phyloP scores from a whole-genome alignment of 2,329 filamentous ascomycete genomes.

The Pseudocercospora eumusae region DNA sequence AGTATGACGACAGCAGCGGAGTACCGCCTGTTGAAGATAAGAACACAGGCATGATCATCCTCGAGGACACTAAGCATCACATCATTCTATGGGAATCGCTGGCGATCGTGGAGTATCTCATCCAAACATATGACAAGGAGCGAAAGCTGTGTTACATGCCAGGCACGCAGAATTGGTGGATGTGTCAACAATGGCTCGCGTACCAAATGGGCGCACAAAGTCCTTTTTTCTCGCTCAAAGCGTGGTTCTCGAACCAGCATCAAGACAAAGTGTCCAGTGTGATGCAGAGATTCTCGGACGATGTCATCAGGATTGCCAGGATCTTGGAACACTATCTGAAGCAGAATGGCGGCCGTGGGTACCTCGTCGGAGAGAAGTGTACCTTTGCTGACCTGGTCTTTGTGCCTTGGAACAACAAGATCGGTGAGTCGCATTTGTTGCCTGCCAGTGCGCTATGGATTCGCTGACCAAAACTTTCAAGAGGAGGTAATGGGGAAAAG shows the following conservation, averaged over 20 bases:
- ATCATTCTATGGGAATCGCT: constrained; percentile 42
- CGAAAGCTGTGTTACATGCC: constrained; percentile 31
- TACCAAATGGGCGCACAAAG: constrained; percentile 41
- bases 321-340: constrained; percentile 47
- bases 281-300: constrained; percentile 48
- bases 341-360: constrained; percentile 37
- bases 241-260: constrained; percentile 48
- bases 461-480: neutral
- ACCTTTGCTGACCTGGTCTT: constrained; percentile 48
- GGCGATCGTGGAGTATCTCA: constrained; percentile 35
- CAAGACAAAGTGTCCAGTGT: constrained; percentile 45
- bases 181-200: constrained; percentile 31
- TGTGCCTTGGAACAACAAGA: constrained; percentile 39
- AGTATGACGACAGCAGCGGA: constrained; percentile 25
- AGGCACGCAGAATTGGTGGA: constrained; percentile 26
- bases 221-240: constrained; percentile 47
- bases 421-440: neutral
- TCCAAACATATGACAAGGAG: constrained; percentile 37
- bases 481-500: neutral
- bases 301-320: constrained; percentile 47
- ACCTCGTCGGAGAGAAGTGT: constrained; percentile 47
- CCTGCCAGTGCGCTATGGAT: neutral
- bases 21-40: constrained; percentile 51
- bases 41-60: constrained; percentile 43
- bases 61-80: neutral